Evolutionary conservation across 768 basidiomycete species (phyloP), one percentile per base, ranked within the genome.

Genomic region (Pulveroboletus sp.): DNA sequence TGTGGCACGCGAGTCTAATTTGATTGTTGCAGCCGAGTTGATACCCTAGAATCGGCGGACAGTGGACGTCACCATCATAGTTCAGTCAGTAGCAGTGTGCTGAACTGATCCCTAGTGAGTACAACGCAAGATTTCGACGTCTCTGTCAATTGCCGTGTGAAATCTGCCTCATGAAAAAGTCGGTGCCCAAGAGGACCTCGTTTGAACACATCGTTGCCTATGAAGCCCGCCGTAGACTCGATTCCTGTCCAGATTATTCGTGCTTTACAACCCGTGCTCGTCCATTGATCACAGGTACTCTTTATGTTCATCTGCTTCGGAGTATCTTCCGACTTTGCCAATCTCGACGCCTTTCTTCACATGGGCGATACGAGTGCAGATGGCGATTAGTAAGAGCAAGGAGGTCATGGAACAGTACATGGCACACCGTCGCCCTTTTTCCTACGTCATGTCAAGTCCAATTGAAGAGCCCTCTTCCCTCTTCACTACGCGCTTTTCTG

Each of bases 151-250:
- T 89, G 21, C 21, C 91, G 1, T 98, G 98, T 70, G 95, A 97
- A 68, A 89, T 98, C 54, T 95, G 93, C 66, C 79, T 97, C 55
- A 91, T 95, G 57, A 95, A 99, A 67, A 93, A 93, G 69, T 76
- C 81, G 17, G 79, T 85, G 0, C 75, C 98, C 55, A 92, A 91
- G 71, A 95, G 95, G 68, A 91, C 96, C 67, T 86, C 86, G 0
- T 98, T 97, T 74, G 91, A 95, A 68, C 97, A 98, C 70, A 97
- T 97, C 68, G 82, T 89, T 56, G 97, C 98, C 62, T 94, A 98
- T 71, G 95, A 99, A 71, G 95, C 95, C 1, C 95, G 98, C 64
- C 87, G 93, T 95, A 58, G 92, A 97, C 66, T 95, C 92, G 11
- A 86, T 98, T 60, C 79, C 98, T 14, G 85, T 85, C 14, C 92